Base-by-base conservation (phyloP, 108 stramenopile genomes). In the Skeletonema marinoi region DNA sequence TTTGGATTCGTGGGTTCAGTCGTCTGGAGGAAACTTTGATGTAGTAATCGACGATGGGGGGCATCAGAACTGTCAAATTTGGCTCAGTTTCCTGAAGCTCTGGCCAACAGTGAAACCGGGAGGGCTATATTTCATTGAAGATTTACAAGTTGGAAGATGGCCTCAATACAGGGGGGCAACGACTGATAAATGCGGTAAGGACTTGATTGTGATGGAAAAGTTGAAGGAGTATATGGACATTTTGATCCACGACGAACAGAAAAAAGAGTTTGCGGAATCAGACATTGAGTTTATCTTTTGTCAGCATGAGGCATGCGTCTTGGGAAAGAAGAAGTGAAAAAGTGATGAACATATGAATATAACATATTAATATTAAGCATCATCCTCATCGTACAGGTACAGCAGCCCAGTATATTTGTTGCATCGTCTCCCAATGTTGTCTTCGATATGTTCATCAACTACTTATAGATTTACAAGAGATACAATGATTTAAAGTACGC, bases 1-100 rank as follows among this genome's bases (percentile, higher is more conserved):
- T 17, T 46, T 80, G 29, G 66, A 80, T 74, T 13, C 30, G 25
- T 80, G 79, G 79, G 73, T 79, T 29, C 6, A 73, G 35, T 67
- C 64, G 13, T 65, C 66, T 25, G 58, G 59, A 19, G 78, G 72
- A 10, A n/a, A 67, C 25, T 73, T 73, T 73, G 78, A 73, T 66
- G 41, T 79, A 16, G 32, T 79, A 30, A 67, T 66, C 67, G 78
- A 74, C 33, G 78, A 78, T 32, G 70, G 71, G 11, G 64, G 78
- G 13, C 78, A 79, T 60, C 65, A 73, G 12, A 69, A 79, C 35
- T 74, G 78, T n/a, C 64, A 73, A 58, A 79, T 79, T 35, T 59
- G 31, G 66, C 39, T 29, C 17, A 68, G 39, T 25, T 74, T 74
- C 42, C 16, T 48, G 6, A 80, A 80, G 32, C 50, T 74, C 29